A percentile compares a stretch with the other conserved stretches of the same genome.
These are phyloP conservation scores for Paraconiothyrium sp. DNA, from an alignment of 2,329 filamentous ascomycete species.

Conservation along the genomic window DNA sequence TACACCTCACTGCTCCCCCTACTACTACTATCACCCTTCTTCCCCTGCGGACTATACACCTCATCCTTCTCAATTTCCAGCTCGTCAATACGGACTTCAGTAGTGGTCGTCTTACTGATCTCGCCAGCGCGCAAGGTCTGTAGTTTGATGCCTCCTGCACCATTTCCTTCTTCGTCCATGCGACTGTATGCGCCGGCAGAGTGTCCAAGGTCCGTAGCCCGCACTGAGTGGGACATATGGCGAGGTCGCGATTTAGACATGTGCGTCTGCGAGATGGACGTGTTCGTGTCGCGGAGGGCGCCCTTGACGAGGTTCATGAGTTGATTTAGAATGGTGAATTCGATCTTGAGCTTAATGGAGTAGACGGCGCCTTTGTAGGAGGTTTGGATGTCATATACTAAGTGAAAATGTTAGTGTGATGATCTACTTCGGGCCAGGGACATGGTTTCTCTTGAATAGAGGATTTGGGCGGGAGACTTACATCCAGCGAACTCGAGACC, in stretches of 20 bases:
- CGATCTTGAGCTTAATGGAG: slow-evolving; percentile 60
- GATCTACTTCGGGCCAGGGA: background rate
- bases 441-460: too few relatives aligned
- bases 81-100: slow-evolving; percentile 26
- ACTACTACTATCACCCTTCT: slow-evolving; percentile 5
- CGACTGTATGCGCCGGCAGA: slow-evolving; percentile 25
- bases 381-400: slow-evolving; percentile 35
- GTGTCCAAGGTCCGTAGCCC: slow-evolving; percentile 13
- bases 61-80: slow-evolving; percentile 22
- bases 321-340: slow-evolving; percentile 61
- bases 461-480: slow-evolving; percentile 3
- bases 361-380: slow-evolving; percentile 53
- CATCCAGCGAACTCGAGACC: slow-evolving; percentile 50
- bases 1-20: slow-evolving; percentile 17
- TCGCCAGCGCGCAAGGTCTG: slow-evolving; percentile 19
- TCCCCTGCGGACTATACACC: background rate
- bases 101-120: slow-evolving; percentile 32
- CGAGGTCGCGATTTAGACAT: slow-evolving; percentile 2
- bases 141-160: slow-evolving; percentile 15
- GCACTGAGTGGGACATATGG: slow-evolving; percentile 1
- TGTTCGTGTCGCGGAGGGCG: slow-evolving; percentile 15
- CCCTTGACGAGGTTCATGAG: slow-evolving; percentile 30
- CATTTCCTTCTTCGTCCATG: slow-evolving; percentile 24
- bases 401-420: background rate
- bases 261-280: slow-evolving; percentile 3